Evolutionary conservation across 108 stramenopile genomes (phyloP), one percentile per base, ranked within the genome.

Genomic region (Discostella stelligeroides): DNA sequence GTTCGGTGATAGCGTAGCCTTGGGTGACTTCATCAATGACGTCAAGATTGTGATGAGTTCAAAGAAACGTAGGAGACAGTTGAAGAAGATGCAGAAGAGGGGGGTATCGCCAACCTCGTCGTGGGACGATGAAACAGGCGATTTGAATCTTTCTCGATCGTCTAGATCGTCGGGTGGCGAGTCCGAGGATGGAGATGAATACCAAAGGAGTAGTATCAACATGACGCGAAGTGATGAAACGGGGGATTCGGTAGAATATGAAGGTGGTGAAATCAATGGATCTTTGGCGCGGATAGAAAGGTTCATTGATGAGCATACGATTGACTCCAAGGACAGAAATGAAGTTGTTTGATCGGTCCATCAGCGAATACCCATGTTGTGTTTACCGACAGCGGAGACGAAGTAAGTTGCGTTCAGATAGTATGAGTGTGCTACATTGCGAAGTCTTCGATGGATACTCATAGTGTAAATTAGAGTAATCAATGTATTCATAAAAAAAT

Each of bases 1-100:
- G 29, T 70, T 82, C 34, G 75, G 75, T 0, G 81, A 82, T 49
- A 84, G 84, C 20, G 66, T 91, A 25, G 90, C 85, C 10, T 63
- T 91, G 37, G 65, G 72, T 53, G 90, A 91, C 76, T 91, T 91
- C 75, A 82, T 85, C 11, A 69, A 70, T 11, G 89, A 91, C 68
- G 80, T 91, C 0, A 72, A 80, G 17, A 70, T 72, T 23, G 84
- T 89, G 43, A 76, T 84, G 71, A 42, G 56, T 25, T 42, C 63
- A 66, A 64, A 48, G 58, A 41, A 56, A 49, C 55, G 60, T 66
- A 65, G 76, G 29, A 49, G 23, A 42, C 45, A 29, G 40, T 24
- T 63, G 24, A 58, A 60, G 54, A 67, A 63, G 74, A 71, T 54
- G 58, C 28, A 66, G 49, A 51, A 40, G 15, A 38, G 50, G 17